A percentile compares a stretch with the other conserved stretches of the same genome.
Conservation (phyloP, 148 eudicot species). For the Rheum nobile region DNA sequence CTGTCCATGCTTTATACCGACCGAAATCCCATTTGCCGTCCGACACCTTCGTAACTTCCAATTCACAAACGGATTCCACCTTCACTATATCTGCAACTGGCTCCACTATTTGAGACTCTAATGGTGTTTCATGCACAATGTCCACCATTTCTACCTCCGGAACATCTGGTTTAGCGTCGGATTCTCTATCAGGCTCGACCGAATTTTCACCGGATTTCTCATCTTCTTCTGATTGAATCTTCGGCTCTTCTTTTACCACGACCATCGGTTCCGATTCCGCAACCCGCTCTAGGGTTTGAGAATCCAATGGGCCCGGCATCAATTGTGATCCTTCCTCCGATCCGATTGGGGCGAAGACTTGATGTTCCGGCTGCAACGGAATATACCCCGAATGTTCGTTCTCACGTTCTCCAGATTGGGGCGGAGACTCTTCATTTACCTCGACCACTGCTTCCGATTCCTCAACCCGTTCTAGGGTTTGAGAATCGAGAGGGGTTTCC, state of each 20-base stretch:
- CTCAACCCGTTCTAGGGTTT: conserved; percentile 4
- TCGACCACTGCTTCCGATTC: neutral
- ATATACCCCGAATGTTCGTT: neutral
- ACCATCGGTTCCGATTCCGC: neutral
- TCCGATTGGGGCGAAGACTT: neutral
- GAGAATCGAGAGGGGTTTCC: conserved; percentile 1
- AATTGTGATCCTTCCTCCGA: neutral
- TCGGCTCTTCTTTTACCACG: neutral
- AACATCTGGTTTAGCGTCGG: neutral
- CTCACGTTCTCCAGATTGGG: neutral
- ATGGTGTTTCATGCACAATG: conserved; percentile 1
- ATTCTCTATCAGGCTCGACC: neutral
- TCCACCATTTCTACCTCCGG: conserved; percentile 9
- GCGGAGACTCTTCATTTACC: neutral
- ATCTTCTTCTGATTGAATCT: neutral
- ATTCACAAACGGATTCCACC: conserved; percentile 8
- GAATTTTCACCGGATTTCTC: neutral
- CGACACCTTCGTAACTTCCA: conserved; percentile 1
- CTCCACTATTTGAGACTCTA: neutral
- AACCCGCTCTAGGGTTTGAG: conserved; percentile 4
- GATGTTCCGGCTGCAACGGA: neutral
- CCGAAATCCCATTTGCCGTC: neutral
- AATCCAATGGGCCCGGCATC: neutral
- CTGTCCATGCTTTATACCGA: neutral
- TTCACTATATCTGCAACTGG: conserved; percentile 4